Conservation (phyloP, 352 stramenopile species). For the Pythium folliculosum region DNA sequence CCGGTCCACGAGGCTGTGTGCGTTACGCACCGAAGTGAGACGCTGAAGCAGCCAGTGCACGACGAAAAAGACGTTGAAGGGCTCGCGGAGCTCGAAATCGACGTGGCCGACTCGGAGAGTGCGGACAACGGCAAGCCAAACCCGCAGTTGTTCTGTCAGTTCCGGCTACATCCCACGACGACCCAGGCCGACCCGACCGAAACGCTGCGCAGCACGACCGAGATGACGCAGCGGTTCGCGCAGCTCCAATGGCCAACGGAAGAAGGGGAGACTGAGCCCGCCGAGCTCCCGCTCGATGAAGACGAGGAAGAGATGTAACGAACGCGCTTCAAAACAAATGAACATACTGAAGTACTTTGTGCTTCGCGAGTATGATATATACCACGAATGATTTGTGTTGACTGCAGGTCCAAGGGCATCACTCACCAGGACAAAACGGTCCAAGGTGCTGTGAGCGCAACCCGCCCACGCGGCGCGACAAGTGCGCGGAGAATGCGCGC, state of each 20-base stretch:
- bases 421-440: too few relatives aligned
- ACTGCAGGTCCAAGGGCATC: too few relatives aligned
- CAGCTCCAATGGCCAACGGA: slow-evolving; percentile 17
- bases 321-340: neutral
- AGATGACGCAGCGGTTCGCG: slow-evolving; percentile 24
- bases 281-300: neutral
- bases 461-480: too few relatives aligned
- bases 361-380: too few relatives aligned
- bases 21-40: slow-evolving; percentile 11
- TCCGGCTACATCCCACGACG: slow-evolving; percentile 22
- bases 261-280: slow-evolving; percentile 10
- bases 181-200: neutral
- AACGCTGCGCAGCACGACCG: slow-evolving; percentile 13
- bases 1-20: slow-evolving; percentile 58
- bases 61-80: neutral
- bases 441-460: too few relatives aligned
- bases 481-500: too few relatives aligned
- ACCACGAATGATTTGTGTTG: too few relatives aligned
- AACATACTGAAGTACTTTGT: neutral
- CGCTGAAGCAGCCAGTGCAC: slow-evolving; percentile 3
- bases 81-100: neutral
- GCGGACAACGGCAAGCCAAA: neutral
- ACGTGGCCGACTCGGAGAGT: neutral
- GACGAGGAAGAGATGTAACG: neutral
- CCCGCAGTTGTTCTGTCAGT: slow-evolving; percentile 18